Evolutionary conservation across 2,329 filamentous ascomycete genomes (phyloP).

Genomic region (Colletotrichum karsti): DNA sequence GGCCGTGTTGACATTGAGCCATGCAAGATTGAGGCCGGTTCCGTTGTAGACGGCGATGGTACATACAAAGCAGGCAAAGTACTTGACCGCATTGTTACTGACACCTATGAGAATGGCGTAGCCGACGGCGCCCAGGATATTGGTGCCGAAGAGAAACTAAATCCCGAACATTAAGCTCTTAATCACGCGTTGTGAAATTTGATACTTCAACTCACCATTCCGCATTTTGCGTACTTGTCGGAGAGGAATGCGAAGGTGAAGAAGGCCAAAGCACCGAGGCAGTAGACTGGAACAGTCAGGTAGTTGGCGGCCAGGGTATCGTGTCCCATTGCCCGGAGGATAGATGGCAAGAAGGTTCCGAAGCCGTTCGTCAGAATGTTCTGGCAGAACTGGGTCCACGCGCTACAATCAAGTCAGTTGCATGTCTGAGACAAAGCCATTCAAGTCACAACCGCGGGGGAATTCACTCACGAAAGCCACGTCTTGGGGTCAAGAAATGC

Average conservation of each 20-base stretch:
- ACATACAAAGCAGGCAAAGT: constrained; percentile 57
- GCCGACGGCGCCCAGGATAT: not conserved
- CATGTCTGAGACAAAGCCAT: rapidly evolving
- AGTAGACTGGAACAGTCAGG: not conserved
- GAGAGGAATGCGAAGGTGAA: not conserved
- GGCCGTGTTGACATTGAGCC: constrained; percentile 54
- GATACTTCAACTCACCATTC: not conserved
- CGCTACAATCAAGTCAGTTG: not conserved
- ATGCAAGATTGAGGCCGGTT: constrained; percentile 55
- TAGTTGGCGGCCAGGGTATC: not conserved
- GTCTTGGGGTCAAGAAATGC: not conserved
- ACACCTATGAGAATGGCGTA: not conserved
- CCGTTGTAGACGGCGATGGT: constrained; percentile 55
- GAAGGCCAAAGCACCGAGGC: not conserved
- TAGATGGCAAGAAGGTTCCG: not conserved
- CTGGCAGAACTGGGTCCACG: not conserved
- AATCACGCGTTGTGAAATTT: not conserved
- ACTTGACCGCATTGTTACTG: constrained; percentile 30
- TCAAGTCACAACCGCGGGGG: too few species aligned
- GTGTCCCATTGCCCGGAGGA: not conserved
- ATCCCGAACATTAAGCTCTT: too few species aligned
- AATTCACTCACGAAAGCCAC: not conserved
- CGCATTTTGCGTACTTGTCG: not conserved
- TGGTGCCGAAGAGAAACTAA: not conserved
- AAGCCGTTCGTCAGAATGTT: not conserved